Percentiles rank a stretch among this genome's conserved stretches.
phyloP scores from a whole-genome alignment of 257 asterid genomes.

The Linaria vulgaris region DNA sequence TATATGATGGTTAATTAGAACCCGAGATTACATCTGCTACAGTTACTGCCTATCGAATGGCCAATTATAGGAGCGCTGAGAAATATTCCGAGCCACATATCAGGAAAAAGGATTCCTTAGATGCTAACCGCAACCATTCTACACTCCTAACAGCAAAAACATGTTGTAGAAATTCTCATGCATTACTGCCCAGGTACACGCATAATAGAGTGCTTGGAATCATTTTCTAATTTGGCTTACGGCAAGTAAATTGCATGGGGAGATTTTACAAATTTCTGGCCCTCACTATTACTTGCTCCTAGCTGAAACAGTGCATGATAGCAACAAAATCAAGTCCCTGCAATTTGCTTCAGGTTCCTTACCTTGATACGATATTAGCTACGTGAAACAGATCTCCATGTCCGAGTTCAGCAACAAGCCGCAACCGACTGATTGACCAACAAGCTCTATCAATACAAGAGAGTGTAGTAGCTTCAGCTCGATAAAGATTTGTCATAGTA shows the following conservation, averaged over 20 bases:
- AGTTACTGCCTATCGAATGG: not conserved
- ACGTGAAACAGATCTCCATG: conserved; percentile 85
- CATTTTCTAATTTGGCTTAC: not conserved
- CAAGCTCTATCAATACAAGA: conserved; percentile 24
- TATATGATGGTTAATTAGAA: too few relatives aligned
- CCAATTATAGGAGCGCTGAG: not conserved
- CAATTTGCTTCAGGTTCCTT: conserved; percentile 24
- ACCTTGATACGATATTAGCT: conserved; percentile 87
- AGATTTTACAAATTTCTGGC: conserved; percentile 1
- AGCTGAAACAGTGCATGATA: conserved; percentile 38
- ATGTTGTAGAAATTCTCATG: not conserved
- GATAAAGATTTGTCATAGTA: conserved; percentile 9
- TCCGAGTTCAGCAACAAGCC: conserved; percentile 78
- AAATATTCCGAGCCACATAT: not conserved
- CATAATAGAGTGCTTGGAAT: conserved; percentile 1
- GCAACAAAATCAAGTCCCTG: conserved; percentile 17
- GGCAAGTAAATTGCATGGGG: not conserved
- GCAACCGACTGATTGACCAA: conserved; percentile 55
- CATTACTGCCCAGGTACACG: not conserved
- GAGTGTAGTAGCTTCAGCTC: conserved; percentile 9
- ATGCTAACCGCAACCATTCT: not conserved
- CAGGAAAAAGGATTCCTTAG: not conserved
- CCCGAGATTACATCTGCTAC: too few relatives aligned
- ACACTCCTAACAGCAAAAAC: too few relatives aligned
- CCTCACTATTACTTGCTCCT: conserved; percentile 26